Conservation (phyloP, 208 protist species). For the Wallacemonas sp. region DNA sequence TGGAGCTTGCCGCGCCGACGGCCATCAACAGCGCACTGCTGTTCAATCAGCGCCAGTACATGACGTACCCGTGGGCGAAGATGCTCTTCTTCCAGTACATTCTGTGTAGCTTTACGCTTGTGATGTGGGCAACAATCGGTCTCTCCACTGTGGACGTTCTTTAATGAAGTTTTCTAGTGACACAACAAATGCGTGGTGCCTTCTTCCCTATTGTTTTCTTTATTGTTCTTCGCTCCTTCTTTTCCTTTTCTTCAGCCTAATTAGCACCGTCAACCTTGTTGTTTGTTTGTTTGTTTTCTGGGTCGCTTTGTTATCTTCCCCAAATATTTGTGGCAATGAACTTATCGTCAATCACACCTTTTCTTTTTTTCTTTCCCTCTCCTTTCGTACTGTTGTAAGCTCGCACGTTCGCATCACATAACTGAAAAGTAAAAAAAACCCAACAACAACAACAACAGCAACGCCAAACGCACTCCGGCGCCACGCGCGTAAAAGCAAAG, state of each 20-base stretch:
- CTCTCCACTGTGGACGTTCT: conserved; percentile 14
- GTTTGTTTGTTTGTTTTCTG: no score
- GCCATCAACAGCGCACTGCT: conserved; percentile 46
- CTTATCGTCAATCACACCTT: no score
- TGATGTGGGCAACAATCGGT: conserved; percentile 33
- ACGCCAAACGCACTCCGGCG: no score
- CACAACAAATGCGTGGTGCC: background rate
- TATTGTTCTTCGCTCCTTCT: background rate
- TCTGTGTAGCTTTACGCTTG: conserved; percentile 25
- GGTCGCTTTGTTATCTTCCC: no score
- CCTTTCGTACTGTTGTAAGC: no score
- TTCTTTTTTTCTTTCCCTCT: conserved; percentile 14
- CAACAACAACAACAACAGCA: conserved; percentile 1
- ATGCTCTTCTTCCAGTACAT: conserved; percentile 54
- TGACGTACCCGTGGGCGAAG: conserved; percentile 34
- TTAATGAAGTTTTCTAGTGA: background rate
- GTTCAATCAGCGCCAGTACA: conserved; percentile 36
- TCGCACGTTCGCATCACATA: no score
- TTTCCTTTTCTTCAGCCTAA: conserved; percentile 13
- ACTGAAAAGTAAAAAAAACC: no score
- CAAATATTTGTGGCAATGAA: no score
- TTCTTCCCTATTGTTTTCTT: conserved; percentile 10
- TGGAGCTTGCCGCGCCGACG: conserved; percentile 31
- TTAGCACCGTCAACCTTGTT: no score
- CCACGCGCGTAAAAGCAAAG: no score